Base-by-base conservation (phyloP, 2,329 filamentous ascomycete species). In the Aspergillus ochraceus region DNA sequence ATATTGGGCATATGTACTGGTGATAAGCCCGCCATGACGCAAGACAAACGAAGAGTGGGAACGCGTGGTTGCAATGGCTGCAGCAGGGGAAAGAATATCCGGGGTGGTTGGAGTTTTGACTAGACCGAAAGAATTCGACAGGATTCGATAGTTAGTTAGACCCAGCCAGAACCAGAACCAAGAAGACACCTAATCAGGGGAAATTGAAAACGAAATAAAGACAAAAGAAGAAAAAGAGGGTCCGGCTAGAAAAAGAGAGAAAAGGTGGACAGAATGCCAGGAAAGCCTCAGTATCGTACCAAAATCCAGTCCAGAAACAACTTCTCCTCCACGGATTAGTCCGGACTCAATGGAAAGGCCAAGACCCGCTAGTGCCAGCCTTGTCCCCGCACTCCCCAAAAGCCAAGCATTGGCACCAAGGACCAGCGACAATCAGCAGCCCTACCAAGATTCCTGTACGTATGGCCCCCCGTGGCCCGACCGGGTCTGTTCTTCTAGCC, bases 21-120 rank as follows among this genome's bases (percentile, higher is more conserved):
- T 64, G 62, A 55, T 72, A 70, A 54, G 70, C 60, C 57, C 71
- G 70, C 70, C 70, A 74, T 42, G 70, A 68, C 12, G 63, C 65
- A 19, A 74, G 62, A 65, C 71, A 74, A 2, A 2, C 32, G 59
- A 47, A 2, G 64, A 50, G 46, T 74, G 71, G 36, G 32, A 74
- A 74, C 26, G 66, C 68, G 55, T 74, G 71, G 51, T 68, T 65
- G 55, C 71, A 73, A 39, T 64, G 64, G 22, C 64, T 72, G 20
- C 73, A 55, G n/a, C 73, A 61, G 36, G 71, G 53, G 10, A 69
- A 58, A n/a, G 59, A 29, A 29, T 29, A 29, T 57, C 24, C 58
- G 58, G 30, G 42, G 42, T 46, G 42, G 42, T 20, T 19, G 42
- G 42, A 24, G 24, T 24, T 42, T 65, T 29, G 64, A 65, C 17